Evolutionary conservation across 495 filamentous ascomycete genomes (phyloP).

Genomic region (Lasiosphaeriaceae sp.): DNA sequence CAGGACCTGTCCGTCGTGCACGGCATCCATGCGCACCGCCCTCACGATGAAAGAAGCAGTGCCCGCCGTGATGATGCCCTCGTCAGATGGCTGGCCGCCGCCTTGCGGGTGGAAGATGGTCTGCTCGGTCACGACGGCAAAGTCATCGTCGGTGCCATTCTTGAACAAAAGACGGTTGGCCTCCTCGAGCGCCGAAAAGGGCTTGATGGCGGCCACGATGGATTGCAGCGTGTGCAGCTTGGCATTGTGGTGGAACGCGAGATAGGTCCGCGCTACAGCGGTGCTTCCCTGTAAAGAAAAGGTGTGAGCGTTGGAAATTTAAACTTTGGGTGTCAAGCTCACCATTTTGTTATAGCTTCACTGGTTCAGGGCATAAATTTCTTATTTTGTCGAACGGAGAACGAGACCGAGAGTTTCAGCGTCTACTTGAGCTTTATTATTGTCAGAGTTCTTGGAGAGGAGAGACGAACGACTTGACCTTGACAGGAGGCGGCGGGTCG

Average conservation of each 20-base stretch:
- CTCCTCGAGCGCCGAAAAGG: constrained; percentile 44
- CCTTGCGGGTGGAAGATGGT: constrained; percentile 70
- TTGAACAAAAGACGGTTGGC: constrained; percentile 50
- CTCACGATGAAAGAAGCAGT: constrained; percentile 43
- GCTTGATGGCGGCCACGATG: constrained; percentile 38
- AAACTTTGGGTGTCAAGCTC: too few species aligned
- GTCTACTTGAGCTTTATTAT: too few species aligned
- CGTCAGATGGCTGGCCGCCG: constrained; percentile 62
- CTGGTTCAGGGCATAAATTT: too few species aligned
- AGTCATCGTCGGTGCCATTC: constrained; percentile 36
- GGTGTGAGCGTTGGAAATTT: too few species aligned
- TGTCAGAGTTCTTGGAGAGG: too few species aligned
- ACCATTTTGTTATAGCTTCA: too few species aligned
- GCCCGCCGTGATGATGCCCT: constrained; percentile 43
- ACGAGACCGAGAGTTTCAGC: too few species aligned
- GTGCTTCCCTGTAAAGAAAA: constrained; percentile 11
- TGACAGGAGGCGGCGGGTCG: background rate
- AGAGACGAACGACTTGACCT: too few species aligned
- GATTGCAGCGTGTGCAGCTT: constrained; percentile 44
- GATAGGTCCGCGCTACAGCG: constrained; percentile 36
- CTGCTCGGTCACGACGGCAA: constrained; percentile 50
- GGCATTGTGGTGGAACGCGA: constrained; percentile 53
- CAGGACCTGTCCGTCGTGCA: constrained; percentile 47
- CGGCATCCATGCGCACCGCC: constrained; percentile 44
- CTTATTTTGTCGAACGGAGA: too few species aligned